Base-by-base conservation (phyloP, 345 rosid species). In the Acer yangbiense region DNA sequence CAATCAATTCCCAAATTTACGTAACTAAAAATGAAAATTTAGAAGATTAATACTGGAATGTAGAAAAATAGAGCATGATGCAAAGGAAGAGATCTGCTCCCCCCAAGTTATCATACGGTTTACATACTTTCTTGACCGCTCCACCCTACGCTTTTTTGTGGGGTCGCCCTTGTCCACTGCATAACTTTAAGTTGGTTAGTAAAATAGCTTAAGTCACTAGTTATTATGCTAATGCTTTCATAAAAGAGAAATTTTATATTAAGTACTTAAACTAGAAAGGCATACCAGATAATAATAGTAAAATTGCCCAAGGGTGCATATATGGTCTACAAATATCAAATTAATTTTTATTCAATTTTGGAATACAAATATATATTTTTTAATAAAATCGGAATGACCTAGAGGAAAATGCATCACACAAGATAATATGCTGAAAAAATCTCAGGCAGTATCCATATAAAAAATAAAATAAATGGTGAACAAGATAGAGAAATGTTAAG, bases 141-240 rank as follows among this genome's bases (percentile, higher is more conserved):
- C 95, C 77, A 91, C 95, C 68, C 95, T 91, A 7, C 93, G 90
- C 79, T 87, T 91, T 76, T 91, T 91, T 3, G 93, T 91, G 35
- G 93, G 88, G 58, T 91, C 92, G 27, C 87, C 90, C 73, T 85
- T 91, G 48, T 88, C 91, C 80, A 80, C 91, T 89, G 92, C 92
- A 87, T 11, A 71, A 35, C 29, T 12, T 44, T 9, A 60, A 23
- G 32, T 61, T 78, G 66, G 66, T 86, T 78, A 86, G 80, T 57
- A 63, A 76, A 43, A 41, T 68, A 20, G 69, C 58, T n/a, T 18
- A 23, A 43, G 27, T 20, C 32, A 54, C 57, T 44, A 69, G 32
- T 65, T 46, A 14, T 50, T 14, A 52, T 23, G 29, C 21, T 39
- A 61, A 16, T 25, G 61, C 41, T 58, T 21, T 23, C 50, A 9